Evolutionary conservation across 2,329 filamentous ascomycete species (phyloP).

Genomic region (Torrubiella hemipterigena): DNA sequence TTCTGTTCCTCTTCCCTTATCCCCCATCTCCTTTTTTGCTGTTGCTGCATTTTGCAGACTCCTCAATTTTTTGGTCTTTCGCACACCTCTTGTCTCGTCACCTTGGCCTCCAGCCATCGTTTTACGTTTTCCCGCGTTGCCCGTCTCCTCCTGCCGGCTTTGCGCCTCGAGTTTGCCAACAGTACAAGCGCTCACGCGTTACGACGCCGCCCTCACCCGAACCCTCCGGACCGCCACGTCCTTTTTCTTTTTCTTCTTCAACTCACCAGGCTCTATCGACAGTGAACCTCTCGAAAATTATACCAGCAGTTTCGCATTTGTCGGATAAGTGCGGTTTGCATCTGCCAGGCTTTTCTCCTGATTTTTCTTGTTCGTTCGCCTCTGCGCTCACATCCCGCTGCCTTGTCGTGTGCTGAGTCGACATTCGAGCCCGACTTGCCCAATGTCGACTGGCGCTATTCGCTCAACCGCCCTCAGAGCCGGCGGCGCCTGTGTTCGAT

Average conservation of each 20-base stretch:
- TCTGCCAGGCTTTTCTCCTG: background rate
- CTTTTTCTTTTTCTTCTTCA: background rate
- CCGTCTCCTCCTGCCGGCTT: no score
- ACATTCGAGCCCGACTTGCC: background rate
- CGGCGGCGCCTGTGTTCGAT: slow-evolving; percentile 50
- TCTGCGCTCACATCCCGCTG: background rate
- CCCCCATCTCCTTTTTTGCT: no score
- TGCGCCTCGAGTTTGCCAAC: no score
- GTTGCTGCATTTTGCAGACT: no score
- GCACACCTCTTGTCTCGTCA: no score
- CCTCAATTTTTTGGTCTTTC: no score
- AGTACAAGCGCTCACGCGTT: background rate
- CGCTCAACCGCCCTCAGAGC: slow-evolving; percentile 48
- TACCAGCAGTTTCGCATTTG: background rate
- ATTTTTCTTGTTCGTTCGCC: background rate
- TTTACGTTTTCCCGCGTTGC: no score
- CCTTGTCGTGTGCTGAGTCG: no score
- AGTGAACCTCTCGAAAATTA: background rate
- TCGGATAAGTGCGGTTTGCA: background rate
- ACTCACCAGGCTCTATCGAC: background rate
- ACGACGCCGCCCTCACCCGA: background rate
- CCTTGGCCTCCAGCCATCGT: no score
- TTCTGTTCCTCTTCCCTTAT: no score
- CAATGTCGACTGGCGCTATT: slow-evolving; percentile 33
- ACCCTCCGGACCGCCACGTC: background rate